phyloP scores from a whole-genome alignment of 2,329 filamentous ascomycete genomes.

The Monosporascus sp. region DNA sequence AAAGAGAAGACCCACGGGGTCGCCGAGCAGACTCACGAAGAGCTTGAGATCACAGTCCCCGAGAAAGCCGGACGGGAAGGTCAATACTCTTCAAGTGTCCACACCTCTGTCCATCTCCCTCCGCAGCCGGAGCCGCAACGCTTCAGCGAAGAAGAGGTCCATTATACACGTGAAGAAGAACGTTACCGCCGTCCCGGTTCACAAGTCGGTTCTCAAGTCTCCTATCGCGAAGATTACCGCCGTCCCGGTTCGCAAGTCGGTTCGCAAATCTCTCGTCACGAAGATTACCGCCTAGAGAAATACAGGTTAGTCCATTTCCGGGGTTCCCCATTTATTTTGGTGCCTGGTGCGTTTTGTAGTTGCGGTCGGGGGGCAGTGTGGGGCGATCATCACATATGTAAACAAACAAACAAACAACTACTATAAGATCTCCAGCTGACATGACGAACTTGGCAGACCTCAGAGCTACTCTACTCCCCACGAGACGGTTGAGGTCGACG shows the following conservation, averaged over 20 bases:
- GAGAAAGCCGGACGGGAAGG: constrained; percentile 96
- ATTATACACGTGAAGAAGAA: constrained; percentile 73
- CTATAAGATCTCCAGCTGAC: constrained; percentile 4
- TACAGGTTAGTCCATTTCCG: constrained; percentile 42
- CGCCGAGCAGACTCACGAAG: constrained; percentile 69
- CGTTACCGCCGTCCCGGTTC: constrained; percentile 67
- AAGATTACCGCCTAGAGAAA: constrained; percentile 45
- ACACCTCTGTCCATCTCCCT: constrained; percentile 57
- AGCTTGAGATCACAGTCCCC: constrained; percentile 76
- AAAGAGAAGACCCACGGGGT: constrained; percentile 55
- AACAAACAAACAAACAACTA: background rate
- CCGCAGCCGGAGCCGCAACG: constrained; percentile 55
- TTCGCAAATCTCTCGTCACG: constrained; percentile 23
- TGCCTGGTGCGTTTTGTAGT: no score
- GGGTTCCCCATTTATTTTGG: background rate
- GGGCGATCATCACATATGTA: no score
- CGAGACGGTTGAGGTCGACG: constrained; percentile 63
- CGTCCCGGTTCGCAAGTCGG: background rate
- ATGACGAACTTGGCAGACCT: constrained; percentile 10
- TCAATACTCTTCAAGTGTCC: constrained; percentile 70
- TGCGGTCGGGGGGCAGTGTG: no score
- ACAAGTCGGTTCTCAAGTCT: constrained; percentile 28
- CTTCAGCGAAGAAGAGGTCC: constrained; percentile 79
- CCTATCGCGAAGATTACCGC: constrained; percentile 41
- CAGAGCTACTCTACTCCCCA: constrained; percentile 47